A percentile compares a stretch with the other conserved stretches of the same genome.
phyloP scores from a whole-genome alignment of 1,139 yeast genomes.

The Lipomyces yarrowii region DNA sequence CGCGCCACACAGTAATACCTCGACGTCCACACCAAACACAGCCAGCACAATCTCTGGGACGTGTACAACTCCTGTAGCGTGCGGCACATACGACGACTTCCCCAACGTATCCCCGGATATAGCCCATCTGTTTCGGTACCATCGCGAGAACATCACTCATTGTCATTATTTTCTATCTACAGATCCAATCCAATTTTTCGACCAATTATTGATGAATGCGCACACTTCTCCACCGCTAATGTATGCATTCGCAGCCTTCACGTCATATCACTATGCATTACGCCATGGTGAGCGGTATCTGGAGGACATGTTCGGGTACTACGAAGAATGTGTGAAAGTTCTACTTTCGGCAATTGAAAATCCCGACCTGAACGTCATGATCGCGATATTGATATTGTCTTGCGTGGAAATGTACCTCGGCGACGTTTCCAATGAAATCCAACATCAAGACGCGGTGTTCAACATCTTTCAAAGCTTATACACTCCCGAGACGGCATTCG shows the following conservation, averaged over 20 bases:
- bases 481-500: constrained; percentile 18
- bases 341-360: constrained; percentile 14
- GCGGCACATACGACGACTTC: constrained; percentile 4
- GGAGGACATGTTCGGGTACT: constrained; percentile 24
- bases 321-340: constrained; percentile 18
- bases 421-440: constrained; percentile 28
- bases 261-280: constrained; percentile 28
- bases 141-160: constrained; percentile 18
- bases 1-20: not conserved
- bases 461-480: constrained; percentile 12
- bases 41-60: not conserved
- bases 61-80: not conserved
- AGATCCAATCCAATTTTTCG: constrained; percentile 23
- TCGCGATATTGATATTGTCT: constrained; percentile 22
- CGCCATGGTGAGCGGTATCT: constrained; percentile 24
- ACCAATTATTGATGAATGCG: constrained; percentile 7
- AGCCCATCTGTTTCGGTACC: constrained; percentile 15
- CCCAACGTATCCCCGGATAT: constrained; percentile 15
- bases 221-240: constrained; percentile 17
- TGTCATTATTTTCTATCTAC: constrained; percentile 25
- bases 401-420: constrained; percentile 28
- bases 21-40: not conserved
- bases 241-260: constrained; percentile 29
- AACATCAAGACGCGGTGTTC: constrained; percentile 27
- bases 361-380: constrained; percentile 18